Percentiles rank a stretch among this genome's conserved stretches.
These are phyloP conservation scores for Beauveria brongniartii DNA, from an alignment of 2,329 filamentous ascomycete species.

Conservation along the genomic window DNA sequence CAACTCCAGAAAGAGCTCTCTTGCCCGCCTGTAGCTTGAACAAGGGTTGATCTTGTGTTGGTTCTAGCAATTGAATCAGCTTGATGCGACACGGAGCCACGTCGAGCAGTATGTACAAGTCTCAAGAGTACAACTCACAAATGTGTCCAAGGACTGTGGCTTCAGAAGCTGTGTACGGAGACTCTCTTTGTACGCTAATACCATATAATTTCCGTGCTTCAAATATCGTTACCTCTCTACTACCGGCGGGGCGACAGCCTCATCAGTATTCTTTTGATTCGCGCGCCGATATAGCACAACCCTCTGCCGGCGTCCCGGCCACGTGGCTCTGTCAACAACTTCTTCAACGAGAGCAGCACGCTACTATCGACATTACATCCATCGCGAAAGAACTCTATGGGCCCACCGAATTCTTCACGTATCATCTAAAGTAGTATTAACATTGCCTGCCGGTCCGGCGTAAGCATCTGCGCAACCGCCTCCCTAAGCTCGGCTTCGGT, in stretches of 20 bases:
- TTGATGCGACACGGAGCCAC: too few species aligned
- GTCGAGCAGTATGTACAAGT: too few species aligned
- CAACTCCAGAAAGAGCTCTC: too few species aligned
- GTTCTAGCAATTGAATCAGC: too few species aligned
- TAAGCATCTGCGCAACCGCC: not conserved
- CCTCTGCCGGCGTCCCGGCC: not conserved
- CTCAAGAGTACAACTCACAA: too few species aligned
- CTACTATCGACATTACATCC: not conserved
- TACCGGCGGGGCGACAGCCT: not conserved
- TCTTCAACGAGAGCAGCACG: not conserved
- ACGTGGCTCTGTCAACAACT: not conserved
- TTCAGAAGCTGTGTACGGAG: too few species aligned
- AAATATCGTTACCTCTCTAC: too few species aligned
- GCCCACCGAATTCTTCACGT: conserved; percentile 10
- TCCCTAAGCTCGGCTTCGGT: not conserved
- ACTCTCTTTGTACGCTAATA: too few species aligned
- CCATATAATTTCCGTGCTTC: too few species aligned
- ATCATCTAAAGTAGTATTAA: conserved; percentile 11
- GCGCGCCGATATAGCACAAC: not conserved
- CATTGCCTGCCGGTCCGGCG: conserved; percentile 4
- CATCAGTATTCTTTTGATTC: not conserved
- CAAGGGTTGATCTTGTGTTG: too few species aligned
- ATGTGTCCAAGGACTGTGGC: too few species aligned
- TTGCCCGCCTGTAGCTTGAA: too few species aligned
- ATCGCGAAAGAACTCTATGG: conserved; percentile 8